A percentile compares a stretch with the other conserved stretches of the same genome.
Conservation (phyloP, 2,329 filamentous ascomycete genomes). For the Dothiorella sarmentorum region DNA sequence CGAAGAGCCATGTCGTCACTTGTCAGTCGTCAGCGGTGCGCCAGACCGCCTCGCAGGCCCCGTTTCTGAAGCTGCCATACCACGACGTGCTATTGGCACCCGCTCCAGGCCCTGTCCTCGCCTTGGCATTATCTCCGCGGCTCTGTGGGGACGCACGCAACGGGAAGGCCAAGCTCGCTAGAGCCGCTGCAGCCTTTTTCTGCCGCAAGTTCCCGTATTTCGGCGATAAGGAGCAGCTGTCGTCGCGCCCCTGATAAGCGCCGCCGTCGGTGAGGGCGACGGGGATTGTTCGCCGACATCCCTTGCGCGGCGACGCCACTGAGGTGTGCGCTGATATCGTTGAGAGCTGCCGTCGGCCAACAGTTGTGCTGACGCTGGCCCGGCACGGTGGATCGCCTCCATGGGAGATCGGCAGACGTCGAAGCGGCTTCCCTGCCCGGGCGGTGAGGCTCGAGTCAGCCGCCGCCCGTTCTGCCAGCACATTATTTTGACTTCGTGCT, state of each 20-base stretch:
- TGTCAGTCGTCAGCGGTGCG: constrained; percentile 16
- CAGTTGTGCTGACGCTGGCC: constrained; percentile 1
- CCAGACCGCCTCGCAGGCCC: constrained; percentile 12
- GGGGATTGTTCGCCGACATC: neutral
- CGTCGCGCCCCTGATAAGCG: constrained; percentile 4
- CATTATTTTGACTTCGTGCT: constrained; percentile 18
- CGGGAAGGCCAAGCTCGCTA: neutral
- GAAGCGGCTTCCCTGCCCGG: constrained; percentile 8
- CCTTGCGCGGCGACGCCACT: neutral
- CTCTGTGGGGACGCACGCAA: constrained; percentile 7
- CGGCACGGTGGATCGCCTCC: constrained; percentile 7
- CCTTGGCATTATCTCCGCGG: constrained; percentile 3
- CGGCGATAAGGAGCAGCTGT: constrained; percentile 9
- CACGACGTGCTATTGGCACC: constrained; percentile 2
- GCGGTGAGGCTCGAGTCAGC: constrained; percentile 8
- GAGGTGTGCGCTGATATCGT: neutral
- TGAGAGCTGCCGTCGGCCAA: constrained; percentile 10
- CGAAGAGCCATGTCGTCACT: neutral
- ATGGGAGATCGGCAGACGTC: constrained; percentile 11
- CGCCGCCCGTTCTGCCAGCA: constrained; percentile 9
- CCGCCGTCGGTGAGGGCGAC: neutral
- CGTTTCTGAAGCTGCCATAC: constrained; percentile 6
- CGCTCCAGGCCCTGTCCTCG: neutral
- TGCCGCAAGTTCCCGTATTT: constrained; percentile 6
- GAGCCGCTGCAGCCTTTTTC: neutral